Evolutionary conservation across 139 green algal genomes (phyloP).

Genomic region (Coelastrella sp.): DNA sequence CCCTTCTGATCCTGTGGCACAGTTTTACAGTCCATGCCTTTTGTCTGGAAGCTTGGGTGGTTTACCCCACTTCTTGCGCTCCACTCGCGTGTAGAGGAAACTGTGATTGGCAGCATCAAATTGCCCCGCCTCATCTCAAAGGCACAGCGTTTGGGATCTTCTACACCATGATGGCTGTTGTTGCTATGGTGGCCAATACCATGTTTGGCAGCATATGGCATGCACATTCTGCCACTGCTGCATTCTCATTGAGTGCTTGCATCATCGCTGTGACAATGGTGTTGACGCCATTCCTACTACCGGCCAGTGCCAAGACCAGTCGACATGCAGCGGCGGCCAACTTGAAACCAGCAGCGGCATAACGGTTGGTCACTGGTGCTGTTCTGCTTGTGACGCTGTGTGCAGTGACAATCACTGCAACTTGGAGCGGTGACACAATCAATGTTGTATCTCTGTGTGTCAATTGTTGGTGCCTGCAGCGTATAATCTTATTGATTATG

Average conservation of each 20-base stretch:
- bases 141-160: slow-evolving; percentile 77
- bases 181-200: slow-evolving; percentile 60
- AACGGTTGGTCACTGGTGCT: background rate
- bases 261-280: slow-evolving; percentile 47
- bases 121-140: slow-evolving; percentile 60
- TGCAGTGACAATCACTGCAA: no score
- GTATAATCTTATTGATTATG: no score
- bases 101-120: no score
- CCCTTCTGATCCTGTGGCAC: no score
- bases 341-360: slow-evolving; percentile 40
- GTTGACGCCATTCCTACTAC: slow-evolving; percentile 54
- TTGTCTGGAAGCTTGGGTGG: slow-evolving; percentile 70
- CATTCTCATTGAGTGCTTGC: slow-evolving; percentile 53
- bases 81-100: no score
- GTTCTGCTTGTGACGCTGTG: background rate
- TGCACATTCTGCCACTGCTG: slow-evolving; percentile 48
- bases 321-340: background rate
- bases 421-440: no score
- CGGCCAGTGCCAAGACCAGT: slow-evolving; percentile 24
- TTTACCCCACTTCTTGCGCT: no score
- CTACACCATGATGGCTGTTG: slow-evolving; percentile 72
- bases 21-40: no score
- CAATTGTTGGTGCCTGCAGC: no score
- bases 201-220: slow-evolving; percentile 69
- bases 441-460: no score